Evolutionary conservation across 1,139 yeast genomes (phyloP).

Genomic region (Tardiomyces digboiensis): DNA sequence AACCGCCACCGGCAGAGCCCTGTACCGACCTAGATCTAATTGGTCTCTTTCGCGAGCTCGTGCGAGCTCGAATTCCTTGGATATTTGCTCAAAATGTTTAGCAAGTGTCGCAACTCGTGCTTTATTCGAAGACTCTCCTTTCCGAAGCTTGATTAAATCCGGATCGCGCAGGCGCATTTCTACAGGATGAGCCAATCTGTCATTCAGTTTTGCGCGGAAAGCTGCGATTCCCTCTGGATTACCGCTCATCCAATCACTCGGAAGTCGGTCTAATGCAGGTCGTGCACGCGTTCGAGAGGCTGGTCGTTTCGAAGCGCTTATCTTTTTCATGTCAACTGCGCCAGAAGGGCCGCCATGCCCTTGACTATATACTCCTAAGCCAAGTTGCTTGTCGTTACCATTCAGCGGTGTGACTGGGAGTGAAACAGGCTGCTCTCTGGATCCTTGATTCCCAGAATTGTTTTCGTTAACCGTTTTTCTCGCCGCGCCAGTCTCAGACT

Average conservation of each 20-base stretch:
- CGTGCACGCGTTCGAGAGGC: neutral
- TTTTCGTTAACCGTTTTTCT: neutral
- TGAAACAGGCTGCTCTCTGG: neutral
- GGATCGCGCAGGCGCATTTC: neutral
- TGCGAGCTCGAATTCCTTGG: constrained; percentile 80
- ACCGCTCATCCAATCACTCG: neutral
- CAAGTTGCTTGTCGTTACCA: neutral
- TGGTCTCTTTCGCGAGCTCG: constrained; percentile 71
- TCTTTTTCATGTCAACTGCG: too few relatives aligned
- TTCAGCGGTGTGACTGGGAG: neutral
- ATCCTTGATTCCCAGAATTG: neutral
- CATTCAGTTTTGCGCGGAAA: neutral
- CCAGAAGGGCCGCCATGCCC: too few relatives aligned
- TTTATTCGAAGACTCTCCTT: constrained; percentile 2
- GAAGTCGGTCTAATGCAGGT: neutral
- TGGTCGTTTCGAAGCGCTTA: neutral
- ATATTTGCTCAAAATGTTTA: constrained; percentile 65
- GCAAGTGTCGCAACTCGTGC: constrained; percentile 30
- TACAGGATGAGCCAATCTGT: neutral
- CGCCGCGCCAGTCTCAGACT: neutral
- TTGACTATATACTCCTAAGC: too few relatives aligned
- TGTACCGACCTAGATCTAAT: constrained; percentile 49
- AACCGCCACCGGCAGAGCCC: constrained; percentile 67
- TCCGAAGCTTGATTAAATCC: neutral
- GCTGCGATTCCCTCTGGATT: neutral